Evolutionary conservation across 2,329 filamentous ascomycete species (phyloP).

Genomic region (Cercospora citrullina): DNA sequence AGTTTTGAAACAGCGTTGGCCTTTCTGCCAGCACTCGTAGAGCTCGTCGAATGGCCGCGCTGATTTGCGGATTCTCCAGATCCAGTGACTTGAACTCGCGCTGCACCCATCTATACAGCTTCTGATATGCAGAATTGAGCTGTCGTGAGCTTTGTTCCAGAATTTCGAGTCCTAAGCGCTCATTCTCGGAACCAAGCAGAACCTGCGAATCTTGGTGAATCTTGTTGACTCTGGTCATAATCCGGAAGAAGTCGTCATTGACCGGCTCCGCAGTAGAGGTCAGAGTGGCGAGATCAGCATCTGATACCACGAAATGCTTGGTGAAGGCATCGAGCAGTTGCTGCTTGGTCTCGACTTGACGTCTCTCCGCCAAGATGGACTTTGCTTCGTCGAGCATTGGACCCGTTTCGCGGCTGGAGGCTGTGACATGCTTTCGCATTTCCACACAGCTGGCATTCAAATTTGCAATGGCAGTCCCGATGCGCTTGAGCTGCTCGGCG

Average conservation of each 20-base stretch:
- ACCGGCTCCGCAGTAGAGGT: slow-evolving; percentile 80
- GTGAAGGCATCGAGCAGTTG: slow-evolving; percentile 74
- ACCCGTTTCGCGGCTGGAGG: slow-evolving; percentile 72
- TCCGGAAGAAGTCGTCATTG: slow-evolving; percentile 78
- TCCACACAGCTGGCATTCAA: slow-evolving; percentile 77
- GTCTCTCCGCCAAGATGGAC: slow-evolving; percentile 69
- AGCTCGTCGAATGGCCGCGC: slow-evolving; percentile 76
- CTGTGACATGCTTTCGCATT: slow-evolving; percentile 74
- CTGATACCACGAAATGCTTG: slow-evolving; percentile 78
- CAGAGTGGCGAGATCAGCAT: slow-evolving; percentile 73
- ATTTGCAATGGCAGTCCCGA: slow-evolving; percentile 73
- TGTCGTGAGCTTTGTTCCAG: slow-evolving; percentile 88
- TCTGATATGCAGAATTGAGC: slow-evolving; percentile 88
- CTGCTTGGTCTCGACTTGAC: slow-evolving; percentile 76
- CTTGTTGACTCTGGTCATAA: slow-evolving; percentile 76
- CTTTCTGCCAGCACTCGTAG: slow-evolving; percentile 85
- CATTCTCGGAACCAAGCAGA: slow-evolving; percentile 84
- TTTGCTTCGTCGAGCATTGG: slow-evolving; percentile 77
- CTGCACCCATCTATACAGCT: slow-evolving; percentile 93
- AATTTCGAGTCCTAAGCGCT: slow-evolving; percentile 82
- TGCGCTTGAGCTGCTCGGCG: slow-evolving; percentile 86
- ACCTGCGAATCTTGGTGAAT: slow-evolving; percentile 88
- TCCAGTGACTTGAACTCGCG: slow-evolving; percentile 90
- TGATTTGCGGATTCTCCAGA: slow-evolving; percentile 91
- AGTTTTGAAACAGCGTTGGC: slow-evolving; percentile 88